Conservation (phyloP, 805 yeast genomes). For the Kazachstania viticola region DNA sequence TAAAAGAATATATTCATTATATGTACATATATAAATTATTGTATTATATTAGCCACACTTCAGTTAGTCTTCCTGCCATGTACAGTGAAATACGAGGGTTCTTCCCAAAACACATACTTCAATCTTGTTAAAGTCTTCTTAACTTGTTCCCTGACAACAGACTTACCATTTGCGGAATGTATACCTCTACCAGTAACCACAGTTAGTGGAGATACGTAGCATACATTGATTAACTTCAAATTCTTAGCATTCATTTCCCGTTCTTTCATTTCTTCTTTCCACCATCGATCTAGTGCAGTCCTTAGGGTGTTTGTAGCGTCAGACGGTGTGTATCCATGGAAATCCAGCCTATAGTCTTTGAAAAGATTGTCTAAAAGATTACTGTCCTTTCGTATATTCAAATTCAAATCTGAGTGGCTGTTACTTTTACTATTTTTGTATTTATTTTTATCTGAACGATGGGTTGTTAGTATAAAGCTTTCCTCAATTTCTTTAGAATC, state of each 20-base stretch:
- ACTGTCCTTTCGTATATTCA: too few relatives aligned
- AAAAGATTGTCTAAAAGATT: slow-evolving; percentile 6
- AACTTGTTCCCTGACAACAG: slow-evolving; percentile 37
- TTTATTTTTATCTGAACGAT: too few relatives aligned
- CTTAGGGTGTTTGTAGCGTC: slow-evolving; percentile 34
- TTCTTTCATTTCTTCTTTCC: slow-evolving; percentile 41
- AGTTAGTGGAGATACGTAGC: slow-evolving; percentile 32
- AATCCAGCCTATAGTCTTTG: slow-evolving; percentile 31
- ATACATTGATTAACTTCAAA: slow-evolving; percentile 27
- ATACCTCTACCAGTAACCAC: slow-evolving; percentile 62
- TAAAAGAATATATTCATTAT: too few relatives aligned
- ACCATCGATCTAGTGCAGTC: slow-evolving; percentile 41
- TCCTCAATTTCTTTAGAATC: neutral
- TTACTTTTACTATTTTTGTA: too few relatives aligned
- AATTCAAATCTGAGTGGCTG: too few relatives aligned
- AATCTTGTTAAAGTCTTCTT: slow-evolving; percentile 28
- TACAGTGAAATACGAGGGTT: slow-evolving; percentile 32
- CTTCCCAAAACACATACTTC: slow-evolving; percentile 37
- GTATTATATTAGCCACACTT: too few relatives aligned
- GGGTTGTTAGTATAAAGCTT: neutral
- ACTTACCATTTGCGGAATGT: slow-evolving; percentile 49
- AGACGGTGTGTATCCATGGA: slow-evolving; percentile 41
- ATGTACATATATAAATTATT: too few relatives aligned
- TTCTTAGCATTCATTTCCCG: slow-evolving; percentile 33
- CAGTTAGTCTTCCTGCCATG: slow-evolving; percentile 31